Evolutionary conservation across 306 rosid species (phyloP), one percentile per base, ranked within the genome.

Genomic region (Cyamopsis tetragonoloba): DNA sequence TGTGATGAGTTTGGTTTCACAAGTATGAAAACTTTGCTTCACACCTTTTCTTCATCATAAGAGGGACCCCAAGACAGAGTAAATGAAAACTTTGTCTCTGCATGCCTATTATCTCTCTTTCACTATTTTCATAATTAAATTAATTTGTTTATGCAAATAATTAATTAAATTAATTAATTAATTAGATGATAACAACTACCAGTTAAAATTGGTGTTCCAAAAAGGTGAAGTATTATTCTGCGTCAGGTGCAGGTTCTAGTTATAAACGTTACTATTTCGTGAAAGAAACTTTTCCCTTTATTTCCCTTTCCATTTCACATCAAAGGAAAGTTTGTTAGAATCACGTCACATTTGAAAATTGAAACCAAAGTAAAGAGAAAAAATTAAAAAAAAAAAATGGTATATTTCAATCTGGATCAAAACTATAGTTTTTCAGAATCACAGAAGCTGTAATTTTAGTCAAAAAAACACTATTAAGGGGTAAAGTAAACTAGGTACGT

Each of bases 391-490:
- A 2, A 14, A 19, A 66, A 80, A 63, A 68, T 79, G 61, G 79
- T 42, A 71, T 69, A 6, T 32, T 27, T 68, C 70, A 81, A 38
- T 79, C 79, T 65, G 73, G 37, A 54, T 73, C 62, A 65, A 14
- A 68, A 74, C 62, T 65, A 62, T 46, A 39, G 80, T 56, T 75
- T 74, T 67, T 68, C 83, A 74, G 77, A 41, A 47, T 34, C 54
- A 48, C 80, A 74, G 80, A 72, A 54, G 68, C 83, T 85, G 71
- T 86, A 75, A 80, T 78, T 85, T 83, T 76, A 87, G 81, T 68
- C 87, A 47, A 74, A 76, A 60, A 74, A 66, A 69, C 63, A 4
- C 1, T 35, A n/a, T 13, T 74, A 87, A 83, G 35, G 59, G 71
- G 77, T 83, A 58, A 77, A 66, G n/a, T n/a, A n/a, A n/a, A n/a